These are phyloP conservation scores for Funneliformis geosporum DNA, from an alignment of 192 early-diverging fungal species.

Conservation along the genomic window DNA sequence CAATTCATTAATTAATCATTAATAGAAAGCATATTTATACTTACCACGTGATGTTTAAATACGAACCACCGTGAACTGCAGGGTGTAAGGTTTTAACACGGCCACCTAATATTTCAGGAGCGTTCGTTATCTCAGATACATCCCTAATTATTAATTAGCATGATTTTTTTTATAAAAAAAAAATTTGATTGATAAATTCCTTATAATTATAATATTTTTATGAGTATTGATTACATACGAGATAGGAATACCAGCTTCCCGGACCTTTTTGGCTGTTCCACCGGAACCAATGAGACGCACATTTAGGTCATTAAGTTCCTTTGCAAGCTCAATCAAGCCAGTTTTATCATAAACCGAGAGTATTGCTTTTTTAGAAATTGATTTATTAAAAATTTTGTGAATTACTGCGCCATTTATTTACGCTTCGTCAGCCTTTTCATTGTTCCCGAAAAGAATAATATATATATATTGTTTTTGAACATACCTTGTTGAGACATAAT, in stretches of 20 bases:
- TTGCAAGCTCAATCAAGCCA: constrained; percentile 87
- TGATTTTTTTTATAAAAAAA: neutral
- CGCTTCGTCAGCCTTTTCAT: neutral
- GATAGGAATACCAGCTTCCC: constrained; percentile 86
- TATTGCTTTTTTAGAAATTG: constrained; percentile 52
- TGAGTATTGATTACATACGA: constrained; percentile 50
- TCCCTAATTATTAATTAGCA: constrained; percentile 56
- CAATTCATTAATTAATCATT: neutral
- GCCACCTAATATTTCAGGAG: constrained; percentile 98
- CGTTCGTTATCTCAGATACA: constrained; percentile 96
- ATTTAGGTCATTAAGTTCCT: constrained; percentile 70
- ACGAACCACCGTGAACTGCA: constrained; percentile 89
- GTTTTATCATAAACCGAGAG: constrained; percentile 99
- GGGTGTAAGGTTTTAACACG: constrained; percentile 99
- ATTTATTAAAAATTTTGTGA: neutral
- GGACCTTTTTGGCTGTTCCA: constrained; percentile 90
- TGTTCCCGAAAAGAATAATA: neutral
- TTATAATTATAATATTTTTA: no score
- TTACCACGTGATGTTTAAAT: constrained; percentile 9
- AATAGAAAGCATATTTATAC: neutral
- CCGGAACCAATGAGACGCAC: constrained; percentile 91
- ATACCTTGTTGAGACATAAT: constrained; percentile 8
- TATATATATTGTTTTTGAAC: neutral
- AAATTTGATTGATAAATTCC: neutral
- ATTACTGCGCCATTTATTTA: neutral